phyloP scores from a whole-genome alignment of 2,329 filamentous ascomycete species.

The Pestalotiopsis sp. region DNA sequence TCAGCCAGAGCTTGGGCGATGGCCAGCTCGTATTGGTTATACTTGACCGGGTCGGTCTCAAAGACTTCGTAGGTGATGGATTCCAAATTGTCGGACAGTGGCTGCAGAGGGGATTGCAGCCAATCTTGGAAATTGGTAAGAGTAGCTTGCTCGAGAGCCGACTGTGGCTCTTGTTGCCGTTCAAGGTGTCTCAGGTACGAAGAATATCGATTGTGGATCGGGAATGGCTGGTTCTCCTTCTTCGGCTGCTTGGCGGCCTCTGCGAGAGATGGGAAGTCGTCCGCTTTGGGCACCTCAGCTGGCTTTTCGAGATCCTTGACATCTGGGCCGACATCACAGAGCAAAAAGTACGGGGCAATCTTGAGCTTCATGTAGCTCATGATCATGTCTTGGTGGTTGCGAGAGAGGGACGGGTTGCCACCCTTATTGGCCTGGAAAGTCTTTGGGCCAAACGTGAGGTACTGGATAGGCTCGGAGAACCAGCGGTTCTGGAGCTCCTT shows the following conservation, averaged over 20 bases:
- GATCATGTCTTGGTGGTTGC: constrained; percentile 63
- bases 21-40: constrained; percentile 90
- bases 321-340: constrained; percentile 64
- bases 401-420: constrained; percentile 64
- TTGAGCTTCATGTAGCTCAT: constrained; percentile 68
- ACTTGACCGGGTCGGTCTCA: constrained; percentile 97
- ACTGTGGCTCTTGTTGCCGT: constrained; percentile 71
- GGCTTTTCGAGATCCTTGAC: constrained; percentile 34
- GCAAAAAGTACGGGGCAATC: constrained; percentile 62
- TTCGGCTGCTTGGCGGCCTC: constrained; percentile 57
- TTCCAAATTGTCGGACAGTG: constrained; percentile 93
- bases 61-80: constrained; percentile 98
- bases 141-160: constrained; percentile 52
- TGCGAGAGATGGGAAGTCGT: constrained; percentile 70
- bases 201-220: constrained; percentile 54
- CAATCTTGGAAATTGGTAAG: constrained; percentile 81
- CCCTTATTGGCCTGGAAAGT: constrained; percentile 64
- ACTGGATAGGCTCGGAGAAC: constrained; percentile 71
- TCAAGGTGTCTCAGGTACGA: constrained; percentile 86
- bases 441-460: constrained; percentile 56
- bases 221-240: constrained; percentile 47
- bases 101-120: constrained; percentile 91
- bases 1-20: constrained; percentile 80
- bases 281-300: constrained; percentile 41
- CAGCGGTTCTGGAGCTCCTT: constrained; percentile 66